Evolutionary conservation across 176 grass and related monocot genomes (phyloP), one percentile per base, ranked within the genome.

Genomic region (Eleusine indica): DNA sequence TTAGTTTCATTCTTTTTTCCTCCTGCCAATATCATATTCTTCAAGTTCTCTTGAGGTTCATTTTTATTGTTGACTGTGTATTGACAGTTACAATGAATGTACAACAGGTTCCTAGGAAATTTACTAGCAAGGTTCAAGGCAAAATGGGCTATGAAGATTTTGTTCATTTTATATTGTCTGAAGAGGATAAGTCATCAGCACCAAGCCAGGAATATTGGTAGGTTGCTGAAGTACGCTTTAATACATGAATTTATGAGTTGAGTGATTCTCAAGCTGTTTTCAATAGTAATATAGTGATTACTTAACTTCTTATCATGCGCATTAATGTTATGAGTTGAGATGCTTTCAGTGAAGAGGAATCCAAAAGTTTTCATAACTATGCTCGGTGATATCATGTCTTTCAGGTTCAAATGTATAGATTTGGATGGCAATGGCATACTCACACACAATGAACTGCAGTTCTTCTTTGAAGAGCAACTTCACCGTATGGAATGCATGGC

Each of bases 401-500:
- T 67, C 85, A 98, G 96, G 96, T 98, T 98, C 81, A 98, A 83
- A 73, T 95, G 93, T 83, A 70, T 98, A 88, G 96, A 98, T 83
- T 77, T 98, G 80, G 96, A 98, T 95, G 87, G 93, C 78, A 98
- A 95, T 66, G 80, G 80, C 64, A 93, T 95, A 77, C 85, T 98
- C 48, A 95, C 96, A 85, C 70, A 84, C 80, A 98, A 88, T 85
- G 93, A 98, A 79, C 84, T 95, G 76, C 96, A 98, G 67, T 95
- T 88, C 73, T 98, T 98, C 70, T 95, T 91, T 48, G 93, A 98
- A 76, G 96, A 98, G 89, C 96, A 98, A 79, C 90, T 98, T 84
- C 96, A 98, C 83, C 92, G 96, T 30, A 93, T 98, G 93, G 96
- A 98, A 66, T 98, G 96, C 77, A 95, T 98, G 96, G 87, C 96